A percentile compares a stretch with the other conserved stretches of the same genome.
phyloP scores from a whole-genome alignment of 1,284 basidiomycete species.

The Naganishia albida region DNA sequence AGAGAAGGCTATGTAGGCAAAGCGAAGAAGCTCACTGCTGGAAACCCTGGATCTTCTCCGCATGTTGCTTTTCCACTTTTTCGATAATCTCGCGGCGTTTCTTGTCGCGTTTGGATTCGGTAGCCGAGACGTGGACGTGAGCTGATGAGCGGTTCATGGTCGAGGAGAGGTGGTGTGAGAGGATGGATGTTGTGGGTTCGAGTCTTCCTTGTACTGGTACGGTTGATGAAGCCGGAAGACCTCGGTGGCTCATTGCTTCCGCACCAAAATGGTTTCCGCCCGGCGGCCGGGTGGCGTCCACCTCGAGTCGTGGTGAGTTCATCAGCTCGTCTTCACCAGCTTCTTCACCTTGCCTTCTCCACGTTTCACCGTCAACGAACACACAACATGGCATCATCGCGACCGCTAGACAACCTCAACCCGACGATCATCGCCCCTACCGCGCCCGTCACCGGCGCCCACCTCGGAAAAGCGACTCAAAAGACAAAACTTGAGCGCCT shows the following conservation, averaged over 20 bases:
- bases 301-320: background rate
- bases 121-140: slow-evolving; percentile 7
- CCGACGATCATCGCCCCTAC: slow-evolving; percentile 49
- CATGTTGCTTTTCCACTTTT: slow-evolving; percentile 56
- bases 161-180: background rate
- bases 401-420: slow-evolving; percentile 50
- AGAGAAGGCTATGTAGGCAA: no score
- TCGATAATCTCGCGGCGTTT: slow-evolving; percentile 58
- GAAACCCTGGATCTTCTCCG: slow-evolving; percentile 54
- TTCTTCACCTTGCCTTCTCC: background rate
- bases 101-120: slow-evolving; percentile 56
- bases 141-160: slow-evolving; percentile 16
- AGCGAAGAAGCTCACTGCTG: slow-evolving; percentile 52
- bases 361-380: background rate
- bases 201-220: background rate
- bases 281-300: no score
- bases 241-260: no score
- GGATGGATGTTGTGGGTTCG: background rate
- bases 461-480: slow-evolving; percentile 18
- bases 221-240: background rate
- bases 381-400: slow-evolving; percentile 7
- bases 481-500: slow-evolving; percentile 29
- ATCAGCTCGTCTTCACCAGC: background rate
- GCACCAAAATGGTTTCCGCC: no score
- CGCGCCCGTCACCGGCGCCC: background rate